A percentile compares a stretch with the other conserved stretches of the same genome.
Conservation (phyloP, 2,329 filamentous ascomycete genomes). For the Thelonectria blattea region DNA sequence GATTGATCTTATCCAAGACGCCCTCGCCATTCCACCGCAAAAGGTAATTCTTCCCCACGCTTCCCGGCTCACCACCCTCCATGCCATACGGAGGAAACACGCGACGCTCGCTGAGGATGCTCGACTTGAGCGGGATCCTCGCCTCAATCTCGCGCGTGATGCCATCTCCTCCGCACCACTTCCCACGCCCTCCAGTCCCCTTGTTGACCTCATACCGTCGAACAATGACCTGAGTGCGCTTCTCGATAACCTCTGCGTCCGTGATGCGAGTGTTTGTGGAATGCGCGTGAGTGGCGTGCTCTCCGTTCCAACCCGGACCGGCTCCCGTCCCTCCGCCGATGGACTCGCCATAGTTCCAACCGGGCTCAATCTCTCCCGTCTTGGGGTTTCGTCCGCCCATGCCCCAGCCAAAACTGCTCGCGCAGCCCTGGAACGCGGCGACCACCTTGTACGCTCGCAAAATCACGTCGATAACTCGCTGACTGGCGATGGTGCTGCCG, state of each 20-base stretch:
- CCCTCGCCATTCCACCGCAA: conserved; percentile 32
- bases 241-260: conserved; percentile 44
- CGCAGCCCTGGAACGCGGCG: conserved; percentile 38
- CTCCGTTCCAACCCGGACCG: conserved; percentile 39
- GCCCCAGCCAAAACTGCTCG: conserved; percentile 44
- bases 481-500: conserved; percentile 65
- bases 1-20: conserved; percentile 38
- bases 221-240: conserved; percentile 43
- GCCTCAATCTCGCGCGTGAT: conserved; percentile 45
- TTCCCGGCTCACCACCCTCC: conserved; percentile 39
- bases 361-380: conserved; percentile 44
- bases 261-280: conserved; percentile 44
- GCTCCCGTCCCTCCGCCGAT: conserved; percentile 45
- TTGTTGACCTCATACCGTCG: conserved; percentile 39
- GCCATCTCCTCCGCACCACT: conserved; percentile 43
- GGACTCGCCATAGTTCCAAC: conserved; percentile 63
- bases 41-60: conserved; percentile 38
- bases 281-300: conserved; percentile 39
- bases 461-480: conserved; percentile 44
- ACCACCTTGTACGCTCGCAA: conserved; percentile 37
- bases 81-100: conserved; percentile 45
- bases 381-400: conserved; percentile 39
- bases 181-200: conserved; percentile 41
- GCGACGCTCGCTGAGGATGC: conserved; percentile 45
- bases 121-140: conserved; percentile 40